phyloP scores from a whole-genome alignment of 768 basidiomycete genomes.

The Leucogyrophana mollusca region DNA sequence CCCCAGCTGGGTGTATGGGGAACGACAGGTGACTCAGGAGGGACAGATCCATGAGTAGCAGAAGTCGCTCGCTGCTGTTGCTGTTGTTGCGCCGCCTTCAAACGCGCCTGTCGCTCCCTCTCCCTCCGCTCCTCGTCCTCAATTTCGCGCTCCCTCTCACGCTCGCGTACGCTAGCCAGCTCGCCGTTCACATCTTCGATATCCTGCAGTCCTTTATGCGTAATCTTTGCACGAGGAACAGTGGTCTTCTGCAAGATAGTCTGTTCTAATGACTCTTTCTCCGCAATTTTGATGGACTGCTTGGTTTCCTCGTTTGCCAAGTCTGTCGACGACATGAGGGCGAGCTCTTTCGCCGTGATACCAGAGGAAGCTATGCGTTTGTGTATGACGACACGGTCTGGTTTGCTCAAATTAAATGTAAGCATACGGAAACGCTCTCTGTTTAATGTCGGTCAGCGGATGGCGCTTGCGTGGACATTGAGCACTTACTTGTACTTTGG shows the following conservation, averaged over 20 bases:
- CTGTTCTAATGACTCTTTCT: slow-evolving; percentile 80
- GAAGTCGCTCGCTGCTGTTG: slow-evolving; percentile 50
- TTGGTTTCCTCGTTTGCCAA: slow-evolving; percentile 85
- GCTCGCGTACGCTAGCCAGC: slow-evolving; percentile 32
- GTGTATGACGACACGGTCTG: slow-evolving; percentile 77
- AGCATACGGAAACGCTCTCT: slow-evolving; percentile 92
- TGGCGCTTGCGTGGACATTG: neutral
- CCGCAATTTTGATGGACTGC: slow-evolving; percentile 77
- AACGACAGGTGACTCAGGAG: slow-evolving; percentile 69
- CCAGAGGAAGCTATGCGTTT: slow-evolving; percentile 68
- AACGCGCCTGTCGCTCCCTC: slow-evolving; percentile 63
- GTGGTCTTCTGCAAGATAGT: slow-evolving; percentile 76
- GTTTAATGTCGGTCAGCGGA: slow-evolving; percentile 11
- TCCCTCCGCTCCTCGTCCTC: slow-evolving; percentile 72
- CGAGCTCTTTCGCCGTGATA: slow-evolving; percentile 70
- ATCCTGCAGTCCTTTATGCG: slow-evolving; percentile 90
- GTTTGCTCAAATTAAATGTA: slow-evolving; percentile 82
- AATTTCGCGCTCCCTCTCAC: slow-evolving; percentile 58
- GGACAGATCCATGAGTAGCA: slow-evolving; percentile 50
- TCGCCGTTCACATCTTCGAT: slow-evolving; percentile 79
- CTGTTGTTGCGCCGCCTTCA: slow-evolving; percentile 46
- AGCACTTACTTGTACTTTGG: slow-evolving; percentile 76
- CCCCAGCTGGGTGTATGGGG: slow-evolving; percentile 56
- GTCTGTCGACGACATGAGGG: slow-evolving; percentile 85
- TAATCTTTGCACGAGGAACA: slow-evolving; percentile 76